Evolutionary conservation across 768 basidiomycete genomes (phyloP).

Genomic region (Mycena indigotica): DNA sequence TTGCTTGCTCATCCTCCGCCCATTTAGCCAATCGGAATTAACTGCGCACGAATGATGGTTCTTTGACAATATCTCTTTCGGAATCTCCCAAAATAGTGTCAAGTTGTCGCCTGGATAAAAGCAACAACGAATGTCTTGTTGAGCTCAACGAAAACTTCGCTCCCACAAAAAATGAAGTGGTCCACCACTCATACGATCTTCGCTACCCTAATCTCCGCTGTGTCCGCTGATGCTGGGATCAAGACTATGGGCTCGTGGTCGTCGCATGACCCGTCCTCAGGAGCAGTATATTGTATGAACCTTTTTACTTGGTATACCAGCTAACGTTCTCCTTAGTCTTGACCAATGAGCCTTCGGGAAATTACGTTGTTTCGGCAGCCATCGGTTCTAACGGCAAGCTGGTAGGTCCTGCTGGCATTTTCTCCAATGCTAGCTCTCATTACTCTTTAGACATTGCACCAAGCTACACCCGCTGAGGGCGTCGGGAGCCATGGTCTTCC

Average conservation of each 20-base stretch:
- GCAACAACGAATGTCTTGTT: neutral
- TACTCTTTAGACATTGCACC: conserved; percentile 19
- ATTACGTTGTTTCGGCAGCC: conserved; percentile 34
- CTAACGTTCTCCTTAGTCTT: conserved; percentile 30
- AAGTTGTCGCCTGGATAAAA: neutral
- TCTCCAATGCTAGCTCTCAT: neutral
- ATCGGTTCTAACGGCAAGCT: conserved; percentile 34
- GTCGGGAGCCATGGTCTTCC: conserved; percentile 25
- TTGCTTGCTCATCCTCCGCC: neutral
- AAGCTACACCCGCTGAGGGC: conserved; percentile 20
- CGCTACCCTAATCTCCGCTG: neutral
- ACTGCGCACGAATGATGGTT: too few relatives aligned
- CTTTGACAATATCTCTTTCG: too few relatives aligned
- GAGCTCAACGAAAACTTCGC: neutral
- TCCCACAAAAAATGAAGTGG: neutral
- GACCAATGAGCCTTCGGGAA: conserved; percentile 40
- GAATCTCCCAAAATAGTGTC: neutral
- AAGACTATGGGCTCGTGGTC: neutral
- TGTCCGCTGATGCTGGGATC: neutral
- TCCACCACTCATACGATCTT: neutral
- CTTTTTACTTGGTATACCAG: neutral
- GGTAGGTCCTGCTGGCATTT: conserved; percentile 19
- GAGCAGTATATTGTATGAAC: conserved; percentile 16
- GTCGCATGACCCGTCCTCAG: neutral
- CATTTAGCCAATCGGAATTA: neutral